Evolutionary conservation across 495 filamentous ascomycete genomes (phyloP), one percentile per base, ranked within the genome.

Genomic region (Friedmanniomyces simplex): DNA sequence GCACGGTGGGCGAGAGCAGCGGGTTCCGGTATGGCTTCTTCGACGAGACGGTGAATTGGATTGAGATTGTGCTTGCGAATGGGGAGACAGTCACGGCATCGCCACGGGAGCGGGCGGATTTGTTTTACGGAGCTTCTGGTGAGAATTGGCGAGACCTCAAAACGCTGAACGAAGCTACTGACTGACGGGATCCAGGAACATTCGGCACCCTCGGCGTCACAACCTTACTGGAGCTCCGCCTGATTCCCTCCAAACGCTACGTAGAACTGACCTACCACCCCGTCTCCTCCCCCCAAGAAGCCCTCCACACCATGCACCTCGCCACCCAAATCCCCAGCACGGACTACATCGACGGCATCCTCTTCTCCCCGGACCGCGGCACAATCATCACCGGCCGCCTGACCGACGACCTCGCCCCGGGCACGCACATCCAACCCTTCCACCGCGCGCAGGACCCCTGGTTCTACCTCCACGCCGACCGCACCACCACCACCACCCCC

Each of bases 1-100:
- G 79, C 1, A 81, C 79, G 0, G 72, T 74, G 1, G 79, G 76
- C 16, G 78, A 81, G 60, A 79, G 76, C 53, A 76, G 72, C 49
- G 77, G 74, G 0, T 82, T 81, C 66, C 74, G 73, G 21, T 72
- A 81, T 61, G 79, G 80, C 7, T 79, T 75, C 60, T 83, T 83
- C 63, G 74, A 82, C 56, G 65, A 65, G 3, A 77, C 77, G 0
- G 62, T 82, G 24, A 72, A 73, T 25, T 69, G 54, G 43, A 63
- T 81, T 14, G 79, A 83, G 61, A 75, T 82, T 21, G 73, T 82
- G 6, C 71, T 82, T 14, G 73, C 71, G 0, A 73, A 79, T 60
- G 79, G 80, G 14, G 69, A 77, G 11, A 62, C 80, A 6, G 69
- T 77, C 26, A 71, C 51, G 11, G 71, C 68, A 8, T 77, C 73